Conservation (phyloP, 2,329 filamentous ascomycete genomes). For the Venturia carpophila region DNA sequence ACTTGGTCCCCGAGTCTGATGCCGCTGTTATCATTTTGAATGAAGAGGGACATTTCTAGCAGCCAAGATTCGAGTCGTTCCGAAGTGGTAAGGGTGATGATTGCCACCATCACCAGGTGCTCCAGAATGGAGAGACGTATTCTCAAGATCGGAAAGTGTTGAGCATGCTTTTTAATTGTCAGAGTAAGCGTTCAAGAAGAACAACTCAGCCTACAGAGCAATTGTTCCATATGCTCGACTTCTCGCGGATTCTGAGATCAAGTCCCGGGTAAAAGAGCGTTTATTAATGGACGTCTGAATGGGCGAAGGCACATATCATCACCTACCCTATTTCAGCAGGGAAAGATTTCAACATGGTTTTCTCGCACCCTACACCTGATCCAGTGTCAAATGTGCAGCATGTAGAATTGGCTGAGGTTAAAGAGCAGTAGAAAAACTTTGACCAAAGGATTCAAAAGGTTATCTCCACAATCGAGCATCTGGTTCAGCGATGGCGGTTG, state of each 20-base stretch:
- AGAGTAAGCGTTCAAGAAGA: no score
- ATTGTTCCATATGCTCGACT: conserved; percentile 36
- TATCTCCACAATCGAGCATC: conserved; percentile 32
- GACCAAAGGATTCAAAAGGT: conserved; percentile 39
- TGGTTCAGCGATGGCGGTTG: conserved; percentile 36
- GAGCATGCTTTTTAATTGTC: no score
- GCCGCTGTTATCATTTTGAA: no score
- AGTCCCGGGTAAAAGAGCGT: conserved; percentile 27
- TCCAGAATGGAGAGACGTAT: no score
- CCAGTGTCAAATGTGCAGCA: conserved; percentile 32
- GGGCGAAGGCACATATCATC: conserved; percentile 36
- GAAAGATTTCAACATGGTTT: conserved; percentile 40
- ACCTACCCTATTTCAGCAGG: conserved; percentile 40
- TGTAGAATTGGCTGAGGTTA: conserved; percentile 37
- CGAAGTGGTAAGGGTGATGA: no score
- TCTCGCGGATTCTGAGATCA: conserved; percentile 33
- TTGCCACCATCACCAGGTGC: no score
- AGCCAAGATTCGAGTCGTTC: no score
- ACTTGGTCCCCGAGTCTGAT: no score
- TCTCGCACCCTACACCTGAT: conserved; percentile 36
- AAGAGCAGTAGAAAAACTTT: conserved; percentile 37
- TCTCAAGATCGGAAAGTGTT: no score
- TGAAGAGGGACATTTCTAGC: no score
- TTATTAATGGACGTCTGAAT: conserved; percentile 42
- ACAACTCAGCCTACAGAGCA: conserved; percentile 38